Evolutionary conservation across 176 grass and related monocot genomes (phyloP), one percentile per base, ranked within the genome.

Genomic region (Elymus sibiricus): DNA sequence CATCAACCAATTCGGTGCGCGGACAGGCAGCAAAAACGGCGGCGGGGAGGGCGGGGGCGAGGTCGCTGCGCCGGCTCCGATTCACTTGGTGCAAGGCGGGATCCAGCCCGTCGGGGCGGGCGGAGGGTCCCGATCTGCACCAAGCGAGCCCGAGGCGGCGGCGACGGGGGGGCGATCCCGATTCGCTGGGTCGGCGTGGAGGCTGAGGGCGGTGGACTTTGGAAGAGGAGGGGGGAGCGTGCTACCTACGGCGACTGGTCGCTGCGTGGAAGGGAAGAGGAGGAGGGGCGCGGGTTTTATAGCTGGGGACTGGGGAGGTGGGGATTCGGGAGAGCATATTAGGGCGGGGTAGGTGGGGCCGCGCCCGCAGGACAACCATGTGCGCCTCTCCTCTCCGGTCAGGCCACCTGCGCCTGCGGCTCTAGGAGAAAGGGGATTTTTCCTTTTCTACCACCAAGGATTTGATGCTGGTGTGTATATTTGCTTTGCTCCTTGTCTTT

Each of bases 71-170:
- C 97, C 94, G 92, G 76, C 97, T 99, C 97, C 88, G 90, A 96
- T 99, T 99, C 97, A 96, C 93, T 99, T 96, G 97, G 92, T 91
- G 97, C 94, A 99, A 94, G 92, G 92, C 97, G 94, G 97, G 97
- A 99, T 95, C 93, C 90, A 64, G 70, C 86, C 83, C 86, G 73
- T 24, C 56, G 56, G 67, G 74, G 76, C 87, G 83, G 74, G 72
- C 53, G 73, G 53, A 84, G 80, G 97, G 91, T 99, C 97, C 97
- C 97, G 97, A 99, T 95, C 97, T 99, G 97, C 97, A 99, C 97
- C 97, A 99, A 99, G 97, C 97, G 97, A 99, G 90, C 82, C 88
- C 82, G 97, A 99, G 94, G 83, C 92, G 92, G 97, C 83, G 79
- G 90, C 90, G 86, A 91, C 82, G 42, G 7, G 4, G 8, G 10